A percentile compares a stretch with the other conserved stretches of the same genome.
These are phyloP conservation scores for Suillus weaverae DNA, from an alignment of 768 basidiomycete species.

Conservation along the genomic window DNA sequence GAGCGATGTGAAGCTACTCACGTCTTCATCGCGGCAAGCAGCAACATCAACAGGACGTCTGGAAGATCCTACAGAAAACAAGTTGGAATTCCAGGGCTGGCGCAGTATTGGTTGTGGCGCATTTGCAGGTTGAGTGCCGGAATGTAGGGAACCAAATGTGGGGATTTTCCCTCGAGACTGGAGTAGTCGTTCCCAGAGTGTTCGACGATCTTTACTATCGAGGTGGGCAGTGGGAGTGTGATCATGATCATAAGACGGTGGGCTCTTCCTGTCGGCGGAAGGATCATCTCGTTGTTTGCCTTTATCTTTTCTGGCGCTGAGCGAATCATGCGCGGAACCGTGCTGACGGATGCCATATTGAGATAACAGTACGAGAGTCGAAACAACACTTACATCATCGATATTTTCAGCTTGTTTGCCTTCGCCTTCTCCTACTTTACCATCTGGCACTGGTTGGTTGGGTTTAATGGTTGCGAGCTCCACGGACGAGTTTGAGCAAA, in stretches of 20 bases:
- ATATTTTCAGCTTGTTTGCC: neutral
- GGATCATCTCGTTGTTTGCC: neutral
- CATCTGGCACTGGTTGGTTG: neutral
- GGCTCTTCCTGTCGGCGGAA: neutral
- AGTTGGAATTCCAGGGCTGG: neutral
- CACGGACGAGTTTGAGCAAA: neutral
- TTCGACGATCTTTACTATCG: neutral
- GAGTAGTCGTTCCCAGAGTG: neutral
- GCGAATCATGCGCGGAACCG: too few relatives aligned
- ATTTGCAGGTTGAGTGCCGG: neutral
- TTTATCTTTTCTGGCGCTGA: neutral
- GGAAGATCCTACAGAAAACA: neutral
- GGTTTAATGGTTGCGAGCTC: neutral
- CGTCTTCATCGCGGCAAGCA: neutral
- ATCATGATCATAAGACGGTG: neutral
- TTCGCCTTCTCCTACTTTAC: neutral
- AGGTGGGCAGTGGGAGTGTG: neutral
- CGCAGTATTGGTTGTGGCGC: neutral
- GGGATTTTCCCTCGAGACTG: neutral
- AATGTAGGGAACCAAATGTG: neutral
- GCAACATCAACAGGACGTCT: neutral
- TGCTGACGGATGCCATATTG: too few relatives aligned
- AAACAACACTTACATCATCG: neutral
- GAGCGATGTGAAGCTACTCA: neutral
- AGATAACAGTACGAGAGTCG: too few relatives aligned